A percentile compares a stretch with the other conserved stretches of the same genome.
Conservation (phyloP, 2,329 filamentous ascomycete genomes). For the Aspergillus jensenii region DNA sequence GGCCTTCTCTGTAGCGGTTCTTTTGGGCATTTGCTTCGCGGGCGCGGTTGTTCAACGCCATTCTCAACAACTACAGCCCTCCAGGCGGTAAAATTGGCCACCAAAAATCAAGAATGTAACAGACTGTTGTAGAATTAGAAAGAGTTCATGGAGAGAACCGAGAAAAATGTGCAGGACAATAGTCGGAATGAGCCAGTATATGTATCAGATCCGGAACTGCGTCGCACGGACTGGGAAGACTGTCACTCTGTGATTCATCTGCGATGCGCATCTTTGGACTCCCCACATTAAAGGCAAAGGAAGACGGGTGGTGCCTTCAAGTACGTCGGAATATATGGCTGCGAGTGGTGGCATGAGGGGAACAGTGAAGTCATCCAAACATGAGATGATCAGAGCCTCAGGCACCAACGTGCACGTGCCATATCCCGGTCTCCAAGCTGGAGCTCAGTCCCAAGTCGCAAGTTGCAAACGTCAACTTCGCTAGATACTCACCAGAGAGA, state of each 20-base stretch:
- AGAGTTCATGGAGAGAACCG: neutral
- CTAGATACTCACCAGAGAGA: neutral
- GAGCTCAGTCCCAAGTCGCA: neutral
- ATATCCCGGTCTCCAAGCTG: conserved; percentile 2
- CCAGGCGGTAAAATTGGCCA: neutral
- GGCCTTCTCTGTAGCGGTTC: conserved; percentile 22
- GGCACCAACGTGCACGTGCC: conserved; percentile 22
- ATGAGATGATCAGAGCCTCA: conserved; percentile 15
- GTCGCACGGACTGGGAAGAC: conserved; percentile 13
- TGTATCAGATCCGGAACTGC: conserved; percentile 17
- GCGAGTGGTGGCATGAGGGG: neutral
- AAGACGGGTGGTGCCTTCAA: neutral
- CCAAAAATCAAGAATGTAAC: neutral
- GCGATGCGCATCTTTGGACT: conserved; percentile 7
- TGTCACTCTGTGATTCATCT: conserved; percentile 8
- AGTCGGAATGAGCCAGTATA: conserved; percentile 8
- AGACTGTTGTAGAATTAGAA: neutral
- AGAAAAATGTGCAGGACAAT: neutral
- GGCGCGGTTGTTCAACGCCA: conserved; percentile 20
- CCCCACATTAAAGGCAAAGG: neutral
- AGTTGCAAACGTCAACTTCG: neutral
- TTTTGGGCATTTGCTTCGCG: conserved; percentile 4
- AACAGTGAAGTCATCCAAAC: conserved; percentile 21
- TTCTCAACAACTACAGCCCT: conserved; percentile 10
- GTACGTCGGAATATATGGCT: neutral